Conservation (phyloP, 371 early-diverging fungal species). For the Mortierella sp. region DNA sequence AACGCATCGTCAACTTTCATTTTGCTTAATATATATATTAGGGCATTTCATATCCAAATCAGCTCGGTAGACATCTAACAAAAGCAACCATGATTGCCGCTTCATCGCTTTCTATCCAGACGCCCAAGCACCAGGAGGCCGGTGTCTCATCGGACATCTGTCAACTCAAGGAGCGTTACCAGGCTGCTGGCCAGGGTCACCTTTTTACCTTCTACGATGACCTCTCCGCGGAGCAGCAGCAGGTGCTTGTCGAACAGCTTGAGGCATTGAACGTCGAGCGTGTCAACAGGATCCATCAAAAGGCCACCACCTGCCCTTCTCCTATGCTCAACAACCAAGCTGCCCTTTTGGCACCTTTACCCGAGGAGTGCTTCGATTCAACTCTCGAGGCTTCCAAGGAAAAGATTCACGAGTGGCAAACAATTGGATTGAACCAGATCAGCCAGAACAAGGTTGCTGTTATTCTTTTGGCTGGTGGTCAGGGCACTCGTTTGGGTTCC, state of each 20-base stretch:
- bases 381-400: conserved; percentile 71
- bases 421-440: conserved; percentile 83
- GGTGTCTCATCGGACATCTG: conserved; percentile 17
- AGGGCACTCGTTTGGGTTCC: conserved; percentile 92
- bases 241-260: conserved; percentile 77
- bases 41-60: no score
- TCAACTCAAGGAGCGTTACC: conserved; percentile 78
- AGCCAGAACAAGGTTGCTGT: conserved; percentile 92
- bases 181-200: conserved; percentile 89
- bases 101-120: conserved; percentile 40
- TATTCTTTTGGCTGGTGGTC: conserved; percentile 92
- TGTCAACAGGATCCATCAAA: conserved; percentile 82
- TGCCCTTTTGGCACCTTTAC: conserved; percentile 79
- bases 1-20: conserved; percentile 4
- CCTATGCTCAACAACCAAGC: conserved; percentile 57
- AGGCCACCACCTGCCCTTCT: conserved; percentile 72
- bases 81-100: conserved; percentile 36
- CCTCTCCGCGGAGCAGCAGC: conserved; percentile 72
- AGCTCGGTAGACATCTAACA: background rate
- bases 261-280: conserved; percentile 81
- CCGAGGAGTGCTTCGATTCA: conserved; percentile 81
- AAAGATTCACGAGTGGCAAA: conserved; percentile 79
- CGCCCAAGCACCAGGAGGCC: conserved; percentile 38
- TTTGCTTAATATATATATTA: background rate
- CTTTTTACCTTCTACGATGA: conserved; percentile 86